phyloP scores from a whole-genome alignment of 441 rosid species.

The Bocquillonia castaneifolia region DNA sequence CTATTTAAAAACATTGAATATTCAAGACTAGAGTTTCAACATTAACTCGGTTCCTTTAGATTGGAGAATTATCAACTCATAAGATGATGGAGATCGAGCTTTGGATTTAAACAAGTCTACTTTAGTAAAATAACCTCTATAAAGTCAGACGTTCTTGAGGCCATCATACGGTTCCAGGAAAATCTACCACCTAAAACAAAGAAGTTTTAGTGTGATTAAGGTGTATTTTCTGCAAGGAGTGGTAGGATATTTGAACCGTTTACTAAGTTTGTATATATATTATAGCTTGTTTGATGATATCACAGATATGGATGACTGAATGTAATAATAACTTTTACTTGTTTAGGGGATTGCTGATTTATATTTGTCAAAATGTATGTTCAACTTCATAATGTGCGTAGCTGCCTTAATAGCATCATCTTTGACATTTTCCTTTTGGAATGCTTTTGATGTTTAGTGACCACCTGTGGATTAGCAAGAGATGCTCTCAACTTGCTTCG shows the following conservation, averaged over 20 bases:
- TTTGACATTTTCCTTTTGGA: constrained; percentile 14
- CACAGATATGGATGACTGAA: too few relatives aligned
- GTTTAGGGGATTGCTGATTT: too few relatives aligned
- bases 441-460: constrained; percentile 50
- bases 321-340: too few relatives aligned
- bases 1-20: neutral
- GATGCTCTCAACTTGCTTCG: constrained; percentile 75
- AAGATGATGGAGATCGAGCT: neutral
- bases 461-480: constrained; percentile 84
- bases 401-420: neutral
- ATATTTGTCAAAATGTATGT: too few relatives aligned
- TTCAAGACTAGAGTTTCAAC: neutral
- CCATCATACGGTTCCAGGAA: neutral
- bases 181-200: too few relatives aligned
- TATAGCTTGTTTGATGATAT: neutral
- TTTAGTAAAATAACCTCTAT: neutral
- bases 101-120: neutral
- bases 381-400: neutral
- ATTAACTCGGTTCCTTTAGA: neutral
- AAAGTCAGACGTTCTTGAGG: neutral
- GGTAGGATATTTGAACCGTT: neutral
- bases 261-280: too few relatives aligned
- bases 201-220: too few relatives aligned
- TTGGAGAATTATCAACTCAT: neutral
- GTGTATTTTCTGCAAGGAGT: neutral